phyloP scores from a whole-genome alignment of 805 yeast species.

The Starmerella floricola region DNA sequence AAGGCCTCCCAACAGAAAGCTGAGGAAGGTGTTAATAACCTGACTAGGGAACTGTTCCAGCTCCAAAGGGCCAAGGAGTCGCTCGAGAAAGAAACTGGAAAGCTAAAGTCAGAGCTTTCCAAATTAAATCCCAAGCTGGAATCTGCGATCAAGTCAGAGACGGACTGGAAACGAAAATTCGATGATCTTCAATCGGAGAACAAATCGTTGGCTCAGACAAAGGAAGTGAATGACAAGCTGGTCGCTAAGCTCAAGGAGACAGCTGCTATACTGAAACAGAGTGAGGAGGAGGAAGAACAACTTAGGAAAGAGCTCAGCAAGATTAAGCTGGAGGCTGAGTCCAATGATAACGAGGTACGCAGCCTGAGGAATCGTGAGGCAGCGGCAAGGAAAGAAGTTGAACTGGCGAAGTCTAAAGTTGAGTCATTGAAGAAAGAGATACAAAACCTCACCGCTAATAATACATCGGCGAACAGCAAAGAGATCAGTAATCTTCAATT shows the following conservation, averaged over 20 bases:
- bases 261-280: slow-evolving; percentile 16
- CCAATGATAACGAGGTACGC: slow-evolving; percentile 5
- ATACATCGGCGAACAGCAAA: too few relatives aligned
- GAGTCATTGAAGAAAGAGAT: not conserved
- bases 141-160: slow-evolving; percentile 6
- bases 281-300: slow-evolving; percentile 20
- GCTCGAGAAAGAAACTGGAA: slow-evolving; percentile 15
- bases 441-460: too few relatives aligned
- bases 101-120: slow-evolving; percentile 11
- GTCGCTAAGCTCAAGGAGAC: slow-evolving; percentile 33
- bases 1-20: slow-evolving; percentile 46
- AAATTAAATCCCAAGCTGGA: slow-evolving; percentile 24
- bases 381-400: slow-evolving; percentile 9
- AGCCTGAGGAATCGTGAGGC: slow-evolving; percentile 9
- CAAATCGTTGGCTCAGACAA: slow-evolving; percentile 21
- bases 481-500: too few relatives aligned
- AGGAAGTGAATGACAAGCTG: slow-evolving; percentile 32
- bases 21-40: slow-evolving; percentile 79
- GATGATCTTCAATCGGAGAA: slow-evolving; percentile 22
- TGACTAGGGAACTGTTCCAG: slow-evolving; percentile 70
- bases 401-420: not conserved
- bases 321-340: slow-evolving; percentile 5
- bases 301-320: slow-evolving; percentile 11
- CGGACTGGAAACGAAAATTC: slow-evolving; percentile 22
- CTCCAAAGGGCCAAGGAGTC: slow-evolving; percentile 47